Percentiles rank a stretch among this genome's conserved stretches.
Conservation (phyloP, 2,329 filamentous ascomycete species). For the Elsinoe fawcettii region DNA sequence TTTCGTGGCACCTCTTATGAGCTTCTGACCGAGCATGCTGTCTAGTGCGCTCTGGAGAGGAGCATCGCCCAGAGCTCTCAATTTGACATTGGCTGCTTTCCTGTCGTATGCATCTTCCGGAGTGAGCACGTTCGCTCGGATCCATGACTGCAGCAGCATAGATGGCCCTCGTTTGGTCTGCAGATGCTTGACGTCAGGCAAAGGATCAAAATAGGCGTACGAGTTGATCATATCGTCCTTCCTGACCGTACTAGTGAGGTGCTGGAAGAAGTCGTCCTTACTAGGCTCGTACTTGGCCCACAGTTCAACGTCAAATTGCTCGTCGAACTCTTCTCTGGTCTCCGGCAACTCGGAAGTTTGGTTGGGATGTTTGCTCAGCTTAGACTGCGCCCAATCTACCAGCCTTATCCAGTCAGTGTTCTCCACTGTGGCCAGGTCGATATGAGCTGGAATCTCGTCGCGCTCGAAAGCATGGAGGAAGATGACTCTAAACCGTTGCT, state of each 20-base stretch:
- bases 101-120: slow-evolving; percentile 34
- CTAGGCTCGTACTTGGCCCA: slow-evolving; percentile 36
- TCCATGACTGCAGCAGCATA: slow-evolving; percentile 36
- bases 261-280: slow-evolving; percentile 49
- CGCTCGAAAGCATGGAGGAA: slow-evolving; percentile 61
- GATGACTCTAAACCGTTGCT: slow-evolving; percentile 55
- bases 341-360: slow-evolving; percentile 16
- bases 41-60: slow-evolving; percentile 45
- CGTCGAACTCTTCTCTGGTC: slow-evolving; percentile 35
- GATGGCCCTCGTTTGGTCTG: slow-evolving; percentile 18
- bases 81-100: slow-evolving; percentile 34
- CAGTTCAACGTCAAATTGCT: slow-evolving; percentile 37
- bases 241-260: slow-evolving; percentile 35
- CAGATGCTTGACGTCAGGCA: slow-evolving; percentile 17
- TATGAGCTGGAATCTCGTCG: slow-evolving; percentile 48
- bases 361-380: slow-evolving; percentile 21
- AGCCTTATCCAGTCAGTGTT: slow-evolving; percentile 62
- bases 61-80: slow-evolving; percentile 28
- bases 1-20: slow-evolving; percentile 52
- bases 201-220: slow-evolving; percentile 16
- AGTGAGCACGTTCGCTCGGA: slow-evolving; percentile 39
- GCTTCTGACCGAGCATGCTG: slow-evolving; percentile 43
- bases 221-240: slow-evolving; percentile 29
- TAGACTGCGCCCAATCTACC: slow-evolving; percentile 58
- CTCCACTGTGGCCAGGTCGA: slow-evolving; percentile 56